Evolutionary conservation across 371 early-diverging fungal genomes (phyloP).

Genomic region (Actinomortierella ambigua): DNA sequence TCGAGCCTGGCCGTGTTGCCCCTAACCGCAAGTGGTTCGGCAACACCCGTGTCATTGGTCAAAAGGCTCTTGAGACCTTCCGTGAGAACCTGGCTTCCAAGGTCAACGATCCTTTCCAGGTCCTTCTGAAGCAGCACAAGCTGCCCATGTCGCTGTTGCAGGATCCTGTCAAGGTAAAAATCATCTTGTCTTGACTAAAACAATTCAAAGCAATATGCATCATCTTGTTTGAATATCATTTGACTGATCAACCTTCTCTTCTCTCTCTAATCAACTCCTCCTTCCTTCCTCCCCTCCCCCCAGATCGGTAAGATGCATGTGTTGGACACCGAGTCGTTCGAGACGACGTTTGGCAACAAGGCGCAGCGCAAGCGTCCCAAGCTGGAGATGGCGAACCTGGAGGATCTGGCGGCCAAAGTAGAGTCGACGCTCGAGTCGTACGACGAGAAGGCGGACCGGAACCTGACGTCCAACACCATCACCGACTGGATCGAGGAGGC

Average conservation of each 20-base stretch:
- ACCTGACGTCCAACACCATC: constrained; percentile 74
- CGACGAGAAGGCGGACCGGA: constrained; percentile 73
- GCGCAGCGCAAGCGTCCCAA: constrained; percentile 96
- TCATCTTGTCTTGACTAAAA: too few relatives aligned
- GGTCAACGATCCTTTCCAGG: constrained; percentile 95
- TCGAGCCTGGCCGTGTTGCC: constrained; percentile 85
- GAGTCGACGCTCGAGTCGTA: constrained; percentile 75
- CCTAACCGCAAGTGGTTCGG: constrained; percentile 99
- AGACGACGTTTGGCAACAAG: constrained; percentile 91
- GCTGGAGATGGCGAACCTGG: constrained; percentile 72
- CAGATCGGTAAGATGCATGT: constrained; percentile 81
- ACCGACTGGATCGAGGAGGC: constrained; percentile 75
- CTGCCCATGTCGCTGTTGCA: constrained; percentile 96
- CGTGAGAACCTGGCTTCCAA: constrained; percentile 89
- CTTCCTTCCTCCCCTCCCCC: constrained; percentile 54
- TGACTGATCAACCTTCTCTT: constrained; percentile 19
- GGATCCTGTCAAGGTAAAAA: constrained; percentile 76
- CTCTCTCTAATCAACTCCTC: constrained; percentile 77
- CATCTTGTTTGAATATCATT: constrained; percentile 3
- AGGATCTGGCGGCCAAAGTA: constrained; percentile 81
- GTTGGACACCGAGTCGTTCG: constrained; percentile 92
- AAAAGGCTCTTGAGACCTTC: constrained; percentile 89
- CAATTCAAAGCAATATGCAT: too few relatives aligned
- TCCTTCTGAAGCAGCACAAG: constrained; percentile 94
- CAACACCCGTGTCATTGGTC: constrained; percentile 95